Evolutionary conservation across 2,329 filamentous ascomycete genomes (phyloP).

Genomic region (Colletotrichum cordylinicola): DNA sequence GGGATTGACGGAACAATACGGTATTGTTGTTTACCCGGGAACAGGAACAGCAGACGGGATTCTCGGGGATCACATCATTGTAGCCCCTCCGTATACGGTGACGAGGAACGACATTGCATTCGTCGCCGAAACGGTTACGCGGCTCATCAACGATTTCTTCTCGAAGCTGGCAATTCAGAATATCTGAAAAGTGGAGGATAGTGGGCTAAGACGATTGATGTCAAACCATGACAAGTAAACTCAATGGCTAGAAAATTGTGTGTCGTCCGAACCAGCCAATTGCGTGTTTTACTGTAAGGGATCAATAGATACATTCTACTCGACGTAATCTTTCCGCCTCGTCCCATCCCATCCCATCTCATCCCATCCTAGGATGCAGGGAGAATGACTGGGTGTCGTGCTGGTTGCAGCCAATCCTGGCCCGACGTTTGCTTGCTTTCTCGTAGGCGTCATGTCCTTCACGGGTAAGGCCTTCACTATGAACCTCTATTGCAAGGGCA

Average conservation of each 20-base stretch:
- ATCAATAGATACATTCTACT: neutral
- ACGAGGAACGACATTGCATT: slow-evolving; percentile 58
- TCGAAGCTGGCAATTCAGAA: neutral
- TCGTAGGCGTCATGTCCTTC: neutral
- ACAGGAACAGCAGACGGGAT: slow-evolving; percentile 64
- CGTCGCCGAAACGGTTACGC: neutral
- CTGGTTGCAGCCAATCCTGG: neutral
- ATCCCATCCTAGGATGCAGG: neutral
- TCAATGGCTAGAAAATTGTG: neutral
- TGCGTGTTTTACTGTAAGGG: neutral
- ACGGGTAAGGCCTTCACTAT: neutral
- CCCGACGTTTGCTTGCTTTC: neutral
- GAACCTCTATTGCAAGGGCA: neutral
- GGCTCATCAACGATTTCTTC: slow-evolving; percentile 51
- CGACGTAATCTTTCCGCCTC: neutral
- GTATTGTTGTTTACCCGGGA: slow-evolving; percentile 65
- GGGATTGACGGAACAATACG: slow-evolving; percentile 32
- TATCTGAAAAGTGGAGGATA: neutral
- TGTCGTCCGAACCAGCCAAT: neutral
- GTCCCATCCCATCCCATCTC: neutral
- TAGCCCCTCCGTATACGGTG: slow-evolving; percentile 73
- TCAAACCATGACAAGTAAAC: neutral
- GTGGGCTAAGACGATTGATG: neutral
- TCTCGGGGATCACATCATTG: slow-evolving; percentile 70
- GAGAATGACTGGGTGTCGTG: neutral